phyloP scores from a whole-genome alignment of 2,329 filamentous ascomycete genomes.

The Colletotrichum sp. region DNA sequence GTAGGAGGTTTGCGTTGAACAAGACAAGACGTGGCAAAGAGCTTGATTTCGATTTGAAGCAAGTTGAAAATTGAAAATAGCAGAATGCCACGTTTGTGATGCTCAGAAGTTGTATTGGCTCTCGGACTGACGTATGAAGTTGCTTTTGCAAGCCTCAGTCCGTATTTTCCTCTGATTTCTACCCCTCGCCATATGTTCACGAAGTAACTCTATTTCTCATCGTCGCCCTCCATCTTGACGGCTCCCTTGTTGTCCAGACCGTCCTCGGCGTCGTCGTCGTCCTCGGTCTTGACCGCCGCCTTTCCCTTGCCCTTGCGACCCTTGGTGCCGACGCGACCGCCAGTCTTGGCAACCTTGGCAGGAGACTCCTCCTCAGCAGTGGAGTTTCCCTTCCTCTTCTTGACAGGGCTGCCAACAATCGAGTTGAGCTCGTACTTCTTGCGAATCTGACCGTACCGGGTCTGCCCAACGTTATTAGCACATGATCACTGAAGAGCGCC shows the following conservation, averaged over 20 bases:
- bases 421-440: conserved; percentile 37
- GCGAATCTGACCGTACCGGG: conserved; percentile 56
- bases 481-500: not conserved
- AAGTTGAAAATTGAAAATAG: not conserved
- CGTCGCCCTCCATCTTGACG: conserved; percentile 15
- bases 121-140: not conserved
- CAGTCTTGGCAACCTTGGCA: conserved; percentile 18
- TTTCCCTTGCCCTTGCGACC: conserved; percentile 23
- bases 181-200: not conserved
- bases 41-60: not conserved
- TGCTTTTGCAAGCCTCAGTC: not conserved
- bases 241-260: conserved; percentile 16
- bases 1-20: not conserved
- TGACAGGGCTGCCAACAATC: conserved; percentile 16
- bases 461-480: conserved; percentile 26
- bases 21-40: not conserved
- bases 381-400: not conserved
- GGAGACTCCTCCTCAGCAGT: not conserved
- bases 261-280: not conserved
- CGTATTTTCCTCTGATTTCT: not conserved
- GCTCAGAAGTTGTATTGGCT: not conserved
- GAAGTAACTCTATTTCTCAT: not conserved
- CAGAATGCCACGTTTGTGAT: not conserved
- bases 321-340: conserved; percentile 21
- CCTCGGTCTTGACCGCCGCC: conserved; percentile 24